Base-by-base conservation (phyloP, 495 filamentous ascomycete genomes). In the Daldinia concentrica region DNA sequence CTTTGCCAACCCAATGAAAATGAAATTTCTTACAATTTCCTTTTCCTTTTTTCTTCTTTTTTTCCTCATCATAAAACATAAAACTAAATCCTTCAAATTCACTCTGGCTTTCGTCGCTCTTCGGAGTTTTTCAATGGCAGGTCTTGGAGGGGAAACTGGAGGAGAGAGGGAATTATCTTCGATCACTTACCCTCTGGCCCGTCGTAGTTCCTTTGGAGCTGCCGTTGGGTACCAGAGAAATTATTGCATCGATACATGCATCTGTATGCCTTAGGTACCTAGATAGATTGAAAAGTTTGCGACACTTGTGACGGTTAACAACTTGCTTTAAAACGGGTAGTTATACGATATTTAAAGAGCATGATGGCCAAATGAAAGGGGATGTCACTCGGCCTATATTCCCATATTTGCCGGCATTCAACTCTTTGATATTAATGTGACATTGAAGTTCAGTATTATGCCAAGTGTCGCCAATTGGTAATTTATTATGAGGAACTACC, bases 71-170 rank as follows among this genome's bases (percentile, higher is more conserved):
- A 86, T 80, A 89, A 88, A 87, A 86, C 78, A n/a, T 36, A 80
- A 82, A 78, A n/a, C n/a, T n/a, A n/a, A n/a, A 87, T 89, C 91
- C 90, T 91, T 86, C 89, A 85, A 87, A 93, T 93, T 91, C 90
- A 92, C 90, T 93, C 91, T 88, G 88, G 85, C 84, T 88, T 86
- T 78, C 77, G 81, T 83, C 82, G 61, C 75, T 81, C 54, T 68
- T 75, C 68, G 76, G 66, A 74, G 69, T 12, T 81, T 76, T 84
- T 76, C 85, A 81, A 86, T 86, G 86, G 79, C 83, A 84, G 77
- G 71, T 83, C 80, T 84, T 87, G 87, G 90, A 92, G 88, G 90
- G 90, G 89, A 91, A 91, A 92, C 72, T 84, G 89, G 85, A 89
- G 88, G 90, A 88, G 78, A 92, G 88, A 92, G 68, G 51, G 76